Conservation (phyloP, 805 yeast species). For the Ogataea naganishii region DNA sequence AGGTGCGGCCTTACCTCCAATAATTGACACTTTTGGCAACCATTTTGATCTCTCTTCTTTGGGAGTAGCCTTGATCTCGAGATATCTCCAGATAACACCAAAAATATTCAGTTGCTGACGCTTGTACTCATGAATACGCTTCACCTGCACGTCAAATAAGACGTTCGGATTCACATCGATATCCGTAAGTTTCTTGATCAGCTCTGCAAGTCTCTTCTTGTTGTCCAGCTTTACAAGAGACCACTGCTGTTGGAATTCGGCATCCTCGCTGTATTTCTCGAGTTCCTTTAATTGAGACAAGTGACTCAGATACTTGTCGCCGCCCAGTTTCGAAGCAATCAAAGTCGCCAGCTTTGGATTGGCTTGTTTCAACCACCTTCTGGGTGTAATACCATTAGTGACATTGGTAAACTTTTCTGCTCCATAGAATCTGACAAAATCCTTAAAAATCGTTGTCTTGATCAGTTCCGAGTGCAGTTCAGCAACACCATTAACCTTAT, state of each 20-base stretch:
- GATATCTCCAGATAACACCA: constrained; percentile 79
- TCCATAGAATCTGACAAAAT: constrained; percentile 80
- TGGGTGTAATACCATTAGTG: constrained; percentile 92
- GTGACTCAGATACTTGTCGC: constrained; percentile 60
- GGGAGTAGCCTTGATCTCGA: constrained; percentile 62
- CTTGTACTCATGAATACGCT: constrained; percentile 92
- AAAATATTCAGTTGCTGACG: constrained; percentile 91
- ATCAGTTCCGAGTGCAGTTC: constrained; percentile 89
- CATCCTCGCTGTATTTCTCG: constrained; percentile 60
- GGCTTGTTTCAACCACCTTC: constrained; percentile 94
- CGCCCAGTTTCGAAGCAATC: constrained; percentile 63
- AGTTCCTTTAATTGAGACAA: constrained; percentile 59
- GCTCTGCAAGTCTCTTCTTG: constrained; percentile 56
- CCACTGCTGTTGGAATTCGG: constrained; percentile 64
- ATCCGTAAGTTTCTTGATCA: constrained; percentile 54
- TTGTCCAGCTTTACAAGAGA: constrained; percentile 58
- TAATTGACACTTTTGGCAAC: constrained; percentile 68
- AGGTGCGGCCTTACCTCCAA: constrained; percentile 98
- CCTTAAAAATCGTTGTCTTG: constrained; percentile 82
- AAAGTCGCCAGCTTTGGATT: constrained; percentile 73
- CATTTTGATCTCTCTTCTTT: constrained; percentile 54
- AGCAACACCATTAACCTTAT: constrained; percentile 92
- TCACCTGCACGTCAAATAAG: constrained; percentile 85
- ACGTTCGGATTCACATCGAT: constrained; percentile 64
- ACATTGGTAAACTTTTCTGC: constrained; percentile 80